Evolutionary conservation across 2,329 filamentous ascomycete genomes (phyloP).

Genomic region (Cyclaneusma minus): DNA sequence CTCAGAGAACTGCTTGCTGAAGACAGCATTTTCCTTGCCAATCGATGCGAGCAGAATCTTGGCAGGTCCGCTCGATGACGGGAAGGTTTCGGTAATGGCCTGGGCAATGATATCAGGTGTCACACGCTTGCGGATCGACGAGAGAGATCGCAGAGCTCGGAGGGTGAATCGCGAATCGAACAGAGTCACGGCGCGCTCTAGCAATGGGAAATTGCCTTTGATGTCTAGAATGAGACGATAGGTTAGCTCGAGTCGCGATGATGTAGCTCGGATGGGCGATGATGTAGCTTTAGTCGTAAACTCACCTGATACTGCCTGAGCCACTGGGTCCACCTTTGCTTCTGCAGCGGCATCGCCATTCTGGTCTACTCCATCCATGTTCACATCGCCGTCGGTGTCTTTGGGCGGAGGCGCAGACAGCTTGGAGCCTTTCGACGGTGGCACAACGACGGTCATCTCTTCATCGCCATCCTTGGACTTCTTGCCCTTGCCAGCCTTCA

Average conservation of each 20-base stretch:
- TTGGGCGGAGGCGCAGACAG: constrained; percentile 37
- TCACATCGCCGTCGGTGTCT: constrained; percentile 53
- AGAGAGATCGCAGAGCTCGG: constrained; percentile 85
- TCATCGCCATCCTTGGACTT: constrained; percentile 55
- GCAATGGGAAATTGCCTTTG: constrained; percentile 79
- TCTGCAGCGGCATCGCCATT: constrained; percentile 20
- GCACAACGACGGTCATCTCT: constrained; percentile 71
- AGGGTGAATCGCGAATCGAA: constrained; percentile 95
- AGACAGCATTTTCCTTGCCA: constrained; percentile 47
- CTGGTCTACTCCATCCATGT: constrained; percentile 43
- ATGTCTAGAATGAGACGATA: constrained; percentile 50
- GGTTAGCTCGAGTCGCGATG: constrained; percentile 5
- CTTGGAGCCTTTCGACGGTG: constrained; percentile 51
- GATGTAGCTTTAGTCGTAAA: constrained; percentile 6
- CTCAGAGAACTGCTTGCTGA: constrained; percentile 42
- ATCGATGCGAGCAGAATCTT: constrained; percentile 57
- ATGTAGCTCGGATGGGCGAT: not conserved
- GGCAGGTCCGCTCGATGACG: constrained; percentile 42
- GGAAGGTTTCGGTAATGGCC: constrained; percentile 69
- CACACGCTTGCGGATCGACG: constrained; percentile 83
- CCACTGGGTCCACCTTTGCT: constrained; percentile 42
- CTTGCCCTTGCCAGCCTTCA: constrained; percentile 49
- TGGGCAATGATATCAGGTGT: constrained; percentile 67
- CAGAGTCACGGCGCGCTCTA: constrained; percentile 80
- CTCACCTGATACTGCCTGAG: constrained; percentile 45